Conservation (phyloP, 345 rosid species). For the Arabis alpina region DNA sequence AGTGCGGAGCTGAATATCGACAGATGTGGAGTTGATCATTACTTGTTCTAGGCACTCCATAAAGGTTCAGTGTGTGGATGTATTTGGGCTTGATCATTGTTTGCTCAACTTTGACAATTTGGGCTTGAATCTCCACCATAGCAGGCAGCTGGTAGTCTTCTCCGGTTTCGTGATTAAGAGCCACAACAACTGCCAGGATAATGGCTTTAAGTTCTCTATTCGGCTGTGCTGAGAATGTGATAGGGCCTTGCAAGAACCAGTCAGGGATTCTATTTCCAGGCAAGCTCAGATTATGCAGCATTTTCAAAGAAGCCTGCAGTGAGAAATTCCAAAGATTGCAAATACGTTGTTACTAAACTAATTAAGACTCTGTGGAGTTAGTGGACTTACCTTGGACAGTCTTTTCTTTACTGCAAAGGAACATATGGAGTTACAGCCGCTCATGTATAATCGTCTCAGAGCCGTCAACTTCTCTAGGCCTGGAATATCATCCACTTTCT, state of each 20-base stretch:
- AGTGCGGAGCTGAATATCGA: conserved; percentile 44
- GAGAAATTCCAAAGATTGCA: too few relatives aligned
- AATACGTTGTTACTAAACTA: too few relatives aligned
- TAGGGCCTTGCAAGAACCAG: conserved; percentile 54
- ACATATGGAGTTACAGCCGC: conserved; percentile 18
- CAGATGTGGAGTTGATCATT: conserved; percentile 59
- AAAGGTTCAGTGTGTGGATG: conserved; percentile 35
- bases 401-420: conserved; percentile 25
- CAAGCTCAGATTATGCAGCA: conserved; percentile 50
- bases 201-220: conserved; percentile 51
- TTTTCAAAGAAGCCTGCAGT: conserved; percentile 53
- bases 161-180: conserved; percentile 41
- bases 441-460: conserved; percentile 26
- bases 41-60: conserved; percentile 55
- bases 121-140: conserved; percentile 48
- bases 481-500: conserved; percentile 30
- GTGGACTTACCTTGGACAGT: conserved; percentile 28
- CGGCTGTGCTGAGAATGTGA: conserved; percentile 44
- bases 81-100: background rate
- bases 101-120: conserved; percentile 34
- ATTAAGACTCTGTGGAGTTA: background rate
- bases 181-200: conserved; percentile 54
- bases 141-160: conserved; percentile 43
- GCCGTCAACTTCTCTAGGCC: conserved; percentile 25
- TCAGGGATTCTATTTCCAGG: conserved; percentile 63